Conservation (phyloP, 192 early-diverging fungal species). For the Backusella macrospora region DNA sequence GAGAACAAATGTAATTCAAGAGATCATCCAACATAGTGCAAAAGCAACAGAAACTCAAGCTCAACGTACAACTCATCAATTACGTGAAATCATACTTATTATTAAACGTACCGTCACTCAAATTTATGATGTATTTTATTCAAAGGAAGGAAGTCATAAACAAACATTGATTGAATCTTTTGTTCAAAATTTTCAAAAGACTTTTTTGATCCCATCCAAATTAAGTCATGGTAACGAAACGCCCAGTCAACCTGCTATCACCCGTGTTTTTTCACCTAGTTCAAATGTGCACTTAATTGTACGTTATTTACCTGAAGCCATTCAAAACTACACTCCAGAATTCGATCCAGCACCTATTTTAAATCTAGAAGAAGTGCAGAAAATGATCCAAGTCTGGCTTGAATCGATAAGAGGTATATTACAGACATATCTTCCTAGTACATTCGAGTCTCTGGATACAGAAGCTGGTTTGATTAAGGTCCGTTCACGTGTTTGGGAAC, state of each 20-base stretch:
- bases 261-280: conserved; percentile 54
- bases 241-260: conserved; percentile 24
- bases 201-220: conserved; percentile 8
- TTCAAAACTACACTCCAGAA: conserved; percentile 57
- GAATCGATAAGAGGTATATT: conserved; percentile 37
- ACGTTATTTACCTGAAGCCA: conserved; percentile 56
- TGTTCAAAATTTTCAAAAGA: conserved; percentile 14
- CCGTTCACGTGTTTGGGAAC: conserved; percentile 14
- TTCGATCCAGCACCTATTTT: conserved; percentile 39
- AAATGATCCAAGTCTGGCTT: conserved; percentile 40
- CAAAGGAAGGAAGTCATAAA: conserved; percentile 4
- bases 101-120: conserved; percentile 47
- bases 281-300: conserved; percentile 59
- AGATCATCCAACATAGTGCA: conserved; percentile 30
- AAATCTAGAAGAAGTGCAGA: conserved; percentile 36
- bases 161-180: not conserved
- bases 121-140: conserved; percentile 28
- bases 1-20: conserved; percentile 52
- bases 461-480: conserved; percentile 5
- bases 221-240: not conserved
- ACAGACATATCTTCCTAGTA: not conserved
- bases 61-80: conserved; percentile 39
- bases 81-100: conserved; percentile 46
- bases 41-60: not conserved
- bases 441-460: not conserved